These are phyloP conservation scores for Pleurozium schreberi DNA, from an alignment of 225 moss, liverwort and hornwort species.

Conservation along the genomic window DNA sequence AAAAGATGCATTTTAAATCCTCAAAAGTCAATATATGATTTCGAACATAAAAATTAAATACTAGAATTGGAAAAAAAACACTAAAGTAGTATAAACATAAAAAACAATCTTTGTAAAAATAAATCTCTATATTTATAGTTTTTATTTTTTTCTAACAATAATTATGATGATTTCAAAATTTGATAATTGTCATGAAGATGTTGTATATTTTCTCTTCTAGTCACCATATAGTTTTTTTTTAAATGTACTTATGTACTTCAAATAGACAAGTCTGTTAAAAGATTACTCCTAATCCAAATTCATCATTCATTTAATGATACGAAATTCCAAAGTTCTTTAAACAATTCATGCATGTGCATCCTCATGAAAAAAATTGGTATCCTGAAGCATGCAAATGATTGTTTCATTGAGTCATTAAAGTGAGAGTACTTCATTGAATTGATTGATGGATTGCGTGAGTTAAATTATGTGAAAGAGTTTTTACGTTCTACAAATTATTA, in stretches of 20 bases:
- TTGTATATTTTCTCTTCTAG: neutral
- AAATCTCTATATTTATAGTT: no score
- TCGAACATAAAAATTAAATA: no score
- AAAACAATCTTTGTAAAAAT: no score
- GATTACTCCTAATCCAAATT: neutral
- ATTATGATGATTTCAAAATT: neutral
- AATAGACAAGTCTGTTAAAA: rapidly evolving
- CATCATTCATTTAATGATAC: neutral
- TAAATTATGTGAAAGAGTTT: neutral
- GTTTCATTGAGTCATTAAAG: neutral
- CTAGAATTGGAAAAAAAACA: no score
- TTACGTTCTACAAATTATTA: neutral
- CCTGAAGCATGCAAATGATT: neutral
- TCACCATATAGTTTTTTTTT: no score
- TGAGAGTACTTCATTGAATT: neutral
- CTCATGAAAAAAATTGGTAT: no score
- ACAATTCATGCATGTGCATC: neutral
- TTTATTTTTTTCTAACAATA: neutral
- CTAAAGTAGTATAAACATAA: no score
- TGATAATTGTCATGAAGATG: neutral
- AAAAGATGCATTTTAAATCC: neutral
- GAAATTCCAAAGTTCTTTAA: neutral
- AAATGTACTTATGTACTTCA: neutral
- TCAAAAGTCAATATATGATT: neutral
- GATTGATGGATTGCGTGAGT: neutral